These are phyloP conservation scores for Podaxis sp. DNA, from an alignment of 768 basidiomycete genomes.

Conservation along the genomic window DNA sequence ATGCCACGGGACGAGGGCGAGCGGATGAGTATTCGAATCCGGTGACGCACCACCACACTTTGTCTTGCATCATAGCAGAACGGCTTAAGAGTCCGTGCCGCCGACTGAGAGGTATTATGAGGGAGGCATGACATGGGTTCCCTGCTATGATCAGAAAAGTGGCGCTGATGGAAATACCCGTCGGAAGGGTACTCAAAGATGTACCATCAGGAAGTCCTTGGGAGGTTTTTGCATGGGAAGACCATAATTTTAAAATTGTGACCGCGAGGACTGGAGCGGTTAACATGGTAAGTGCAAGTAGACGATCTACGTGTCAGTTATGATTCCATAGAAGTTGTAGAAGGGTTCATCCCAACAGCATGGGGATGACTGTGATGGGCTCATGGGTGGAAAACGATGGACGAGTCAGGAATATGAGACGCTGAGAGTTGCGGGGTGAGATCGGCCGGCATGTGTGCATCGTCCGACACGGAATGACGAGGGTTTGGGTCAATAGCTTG, in stretches of 20 bases:
- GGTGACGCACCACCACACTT: neutral
- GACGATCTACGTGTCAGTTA: neutral
- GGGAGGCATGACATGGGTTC: neutral
- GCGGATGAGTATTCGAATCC: neutral
- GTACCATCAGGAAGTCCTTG: neutral
- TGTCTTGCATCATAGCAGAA: neutral
- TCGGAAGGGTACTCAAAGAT: neutral
- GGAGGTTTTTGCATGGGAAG: constrained; percentile 3
- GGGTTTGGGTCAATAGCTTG: neutral
- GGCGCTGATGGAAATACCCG: neutral
- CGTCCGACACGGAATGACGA: neutral
- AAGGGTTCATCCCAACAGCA: neutral
- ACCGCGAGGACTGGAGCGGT: neutral
- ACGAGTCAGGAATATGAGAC: neutral
- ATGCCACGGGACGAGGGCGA: neutral
- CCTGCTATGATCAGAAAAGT: neutral
- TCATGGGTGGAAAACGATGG: neutral
- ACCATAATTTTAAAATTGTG: neutral
- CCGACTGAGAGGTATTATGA: neutral
- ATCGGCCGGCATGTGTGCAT: neutral
- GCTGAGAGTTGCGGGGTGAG: neutral
- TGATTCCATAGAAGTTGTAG: neutral
- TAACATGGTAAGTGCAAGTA: neutral
- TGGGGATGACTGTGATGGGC: neutral
- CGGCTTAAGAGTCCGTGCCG: neutral